Percentiles rank a stretch among this genome's conserved stretches.
These are phyloP conservation scores for Daedalea quercina DNA, from an alignment of 768 basidiomycete species.

Conservation along the genomic window DNA sequence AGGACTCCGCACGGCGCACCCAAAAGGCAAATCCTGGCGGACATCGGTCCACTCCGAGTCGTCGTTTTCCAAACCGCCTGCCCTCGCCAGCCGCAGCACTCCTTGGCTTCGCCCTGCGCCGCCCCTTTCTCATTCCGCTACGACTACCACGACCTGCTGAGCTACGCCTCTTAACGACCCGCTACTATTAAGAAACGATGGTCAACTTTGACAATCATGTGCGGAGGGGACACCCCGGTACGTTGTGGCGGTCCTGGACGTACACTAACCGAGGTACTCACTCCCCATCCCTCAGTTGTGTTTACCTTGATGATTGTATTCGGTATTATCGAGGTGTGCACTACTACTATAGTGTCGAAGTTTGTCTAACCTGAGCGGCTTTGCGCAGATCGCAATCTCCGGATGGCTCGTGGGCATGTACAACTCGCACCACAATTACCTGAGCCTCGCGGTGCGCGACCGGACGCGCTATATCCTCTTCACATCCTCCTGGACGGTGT, in stretches of 20 bases:
- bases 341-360: background rate
- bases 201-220: conserved; percentile 12
- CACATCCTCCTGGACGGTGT: conserved; percentile 64
- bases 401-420: conserved; percentile 66
- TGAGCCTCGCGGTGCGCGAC: conserved; percentile 42
- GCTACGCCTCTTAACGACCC: conserved; percentile 9
- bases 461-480: conserved; percentile 66
- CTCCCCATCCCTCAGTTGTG: conserved; percentile 29
- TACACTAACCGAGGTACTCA: background rate
- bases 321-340: conserved; percentile 55
- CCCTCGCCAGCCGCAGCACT: background rate
- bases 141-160: background rate
- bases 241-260: background rate
- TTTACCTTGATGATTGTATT: conserved; percentile 53
- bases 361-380: background rate
- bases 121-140: background rate
- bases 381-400: conserved; percentile 53
- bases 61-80: background rate
- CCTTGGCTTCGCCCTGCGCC: background rate
- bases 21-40: too few relatives aligned
- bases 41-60: too few relatives aligned
- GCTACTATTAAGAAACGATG: conserved; percentile 5
- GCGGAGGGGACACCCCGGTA: conserved; percentile 17
- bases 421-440: conserved; percentile 48
- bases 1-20: too few relatives aligned